phyloP scores from a whole-genome alignment of 1,139 yeast species.

The Meyerozyma guilliermondii region DNA sequence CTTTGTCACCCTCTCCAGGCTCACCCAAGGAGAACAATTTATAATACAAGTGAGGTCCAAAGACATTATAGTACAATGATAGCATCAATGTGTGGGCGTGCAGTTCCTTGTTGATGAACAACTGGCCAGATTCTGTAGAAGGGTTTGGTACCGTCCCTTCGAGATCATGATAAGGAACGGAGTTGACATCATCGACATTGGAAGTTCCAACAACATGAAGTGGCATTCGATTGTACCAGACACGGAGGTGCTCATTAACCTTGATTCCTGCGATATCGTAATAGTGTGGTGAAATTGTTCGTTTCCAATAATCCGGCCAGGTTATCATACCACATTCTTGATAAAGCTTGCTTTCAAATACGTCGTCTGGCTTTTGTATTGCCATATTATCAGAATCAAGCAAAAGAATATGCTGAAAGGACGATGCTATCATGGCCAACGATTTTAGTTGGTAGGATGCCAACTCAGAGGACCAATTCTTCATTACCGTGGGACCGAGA shows the following conservation, averaged over 20 bases:
- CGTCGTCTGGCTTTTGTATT: slow-evolving; percentile 29
- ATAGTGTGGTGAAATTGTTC: slow-evolving; percentile 65
- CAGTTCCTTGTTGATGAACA: slow-evolving; percentile 47
- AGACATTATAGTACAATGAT: slow-evolving; percentile 53
- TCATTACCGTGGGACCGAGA: slow-evolving; percentile 30
- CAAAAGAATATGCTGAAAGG: slow-evolving; percentile 38
- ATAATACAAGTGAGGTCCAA: slow-evolving; percentile 56
- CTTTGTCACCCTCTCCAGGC: slow-evolving; percentile 57
- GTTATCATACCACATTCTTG: slow-evolving; percentile 53
- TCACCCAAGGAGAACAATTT: slow-evolving; percentile 62
- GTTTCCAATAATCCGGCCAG: slow-evolving; percentile 84
- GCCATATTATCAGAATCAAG: slow-evolving; percentile 41
- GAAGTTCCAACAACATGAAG: neutral
- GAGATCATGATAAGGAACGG: slow-evolving; percentile 43
- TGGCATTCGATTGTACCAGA: neutral
- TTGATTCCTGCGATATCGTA: slow-evolving; percentile 59
- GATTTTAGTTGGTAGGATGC: slow-evolving; percentile 37
- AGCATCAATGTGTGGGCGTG: slow-evolving; percentile 49
- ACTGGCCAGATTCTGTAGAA: slow-evolving; percentile 60
- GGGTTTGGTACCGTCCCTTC: slow-evolving; percentile 60
- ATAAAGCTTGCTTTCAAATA: slow-evolving; percentile 54
- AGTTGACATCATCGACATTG: slow-evolving; percentile 8
- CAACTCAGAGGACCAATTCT: slow-evolving; percentile 23
- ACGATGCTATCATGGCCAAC: slow-evolving; percentile 33
- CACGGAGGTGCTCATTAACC: slow-evolving; percentile 27